Base-by-base conservation (phyloP, 176 grass and related monocot genomes). In the Aegilops longissima region DNA sequence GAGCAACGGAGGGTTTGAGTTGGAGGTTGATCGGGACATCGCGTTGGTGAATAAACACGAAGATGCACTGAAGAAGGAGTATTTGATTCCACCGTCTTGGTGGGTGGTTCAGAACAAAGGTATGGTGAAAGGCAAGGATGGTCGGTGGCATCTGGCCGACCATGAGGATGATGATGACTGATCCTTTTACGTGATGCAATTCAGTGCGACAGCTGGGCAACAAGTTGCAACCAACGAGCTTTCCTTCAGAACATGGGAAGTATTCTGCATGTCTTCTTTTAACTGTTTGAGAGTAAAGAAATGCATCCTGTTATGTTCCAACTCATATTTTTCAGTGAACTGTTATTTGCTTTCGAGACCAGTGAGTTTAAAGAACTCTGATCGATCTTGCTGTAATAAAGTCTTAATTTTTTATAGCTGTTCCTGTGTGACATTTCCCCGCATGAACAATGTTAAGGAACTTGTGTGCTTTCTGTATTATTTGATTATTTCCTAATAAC, bases 111-210 rank as follows among this genome's bases (percentile, higher is more conserved):
- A 96, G 82, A 96, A 96, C 77, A 98, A 86, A 59, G 75, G 85
- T 86, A 96, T 98, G 93, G 84, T 89, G 80, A 91, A 92, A 91
- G 93, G 88, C 35, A 70, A 69, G 17, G 90, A 92, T 88, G 92
- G 96, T 12, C 73, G 44, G 64, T 98, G 93, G 90, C 90, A 13
- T 58, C 78, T 98, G 73, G 74, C 82, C 62, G 93, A 95, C 84
- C 88, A 90, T 95, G 82, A 92, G 62, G 86, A 90, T 73, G 93
- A 95, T 86, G 79, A 86, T 90, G 68, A 91, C 76, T 75, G 47
- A 34, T 80, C 49, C 76, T 62, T 44, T 81, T 68, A 80, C 25
- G 9, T 49, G 20, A 61, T 35, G 34, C 24, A 81, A 30, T 45
- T 33, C 70, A 25, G 54, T 34, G 58, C 49, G 73, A 30, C 73